A percentile compares a stretch with the other conserved stretches of the same genome.
Conservation (phyloP, 2,329 filamentous ascomycete genomes). For the Leptosphaerulina australis region DNA sequence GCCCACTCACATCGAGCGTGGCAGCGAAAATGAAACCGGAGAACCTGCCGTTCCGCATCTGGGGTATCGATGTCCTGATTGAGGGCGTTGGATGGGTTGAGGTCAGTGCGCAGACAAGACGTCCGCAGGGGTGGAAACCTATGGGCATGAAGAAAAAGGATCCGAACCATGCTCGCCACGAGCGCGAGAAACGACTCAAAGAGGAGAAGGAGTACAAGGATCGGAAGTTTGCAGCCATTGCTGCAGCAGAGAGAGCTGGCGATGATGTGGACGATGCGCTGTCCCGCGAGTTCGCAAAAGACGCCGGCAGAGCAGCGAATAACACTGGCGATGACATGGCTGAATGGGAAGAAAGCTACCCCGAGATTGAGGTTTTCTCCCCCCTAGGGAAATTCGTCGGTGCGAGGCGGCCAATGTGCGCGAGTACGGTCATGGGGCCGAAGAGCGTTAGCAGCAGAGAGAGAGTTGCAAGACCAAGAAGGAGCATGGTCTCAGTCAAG, state of each 20-base stretch:
- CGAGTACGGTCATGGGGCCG: constrained; percentile 66
- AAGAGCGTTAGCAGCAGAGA: constrained; percentile 58
- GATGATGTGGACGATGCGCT: constrained; percentile 44
- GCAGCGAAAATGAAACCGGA: constrained; percentile 69
- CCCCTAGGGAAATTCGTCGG: constrained; percentile 83
- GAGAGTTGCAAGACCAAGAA: constrained; percentile 64
- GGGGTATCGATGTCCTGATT: constrained; percentile 83
- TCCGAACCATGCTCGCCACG: constrained; percentile 32
- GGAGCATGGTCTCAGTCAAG: constrained; percentile 67
- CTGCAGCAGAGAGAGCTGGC: constrained; percentile 10
- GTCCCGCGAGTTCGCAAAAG: constrained; percentile 28
- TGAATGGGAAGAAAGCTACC: constrained; percentile 55
- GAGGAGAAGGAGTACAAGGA: constrained; percentile 21
- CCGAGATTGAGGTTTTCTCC: constrained; percentile 81
- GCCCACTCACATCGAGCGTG: constrained; percentile 69
- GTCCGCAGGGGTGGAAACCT: constrained; percentile 40
- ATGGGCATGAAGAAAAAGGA: constrained; percentile 57
- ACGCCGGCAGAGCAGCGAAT: not conserved
- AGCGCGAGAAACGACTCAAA: constrained; percentile 18
- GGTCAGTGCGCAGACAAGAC: constrained; percentile 77
- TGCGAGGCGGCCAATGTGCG: constrained; percentile 70
- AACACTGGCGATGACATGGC: constrained; percentile 20
- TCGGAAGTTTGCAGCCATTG: constrained; percentile 28
- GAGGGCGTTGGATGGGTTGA: constrained; percentile 96
- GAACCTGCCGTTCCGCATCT: constrained; percentile 76